Evolutionary conservation across 139 green algal species (phyloP).

Genomic region (Pleodorina starrii): DNA sequence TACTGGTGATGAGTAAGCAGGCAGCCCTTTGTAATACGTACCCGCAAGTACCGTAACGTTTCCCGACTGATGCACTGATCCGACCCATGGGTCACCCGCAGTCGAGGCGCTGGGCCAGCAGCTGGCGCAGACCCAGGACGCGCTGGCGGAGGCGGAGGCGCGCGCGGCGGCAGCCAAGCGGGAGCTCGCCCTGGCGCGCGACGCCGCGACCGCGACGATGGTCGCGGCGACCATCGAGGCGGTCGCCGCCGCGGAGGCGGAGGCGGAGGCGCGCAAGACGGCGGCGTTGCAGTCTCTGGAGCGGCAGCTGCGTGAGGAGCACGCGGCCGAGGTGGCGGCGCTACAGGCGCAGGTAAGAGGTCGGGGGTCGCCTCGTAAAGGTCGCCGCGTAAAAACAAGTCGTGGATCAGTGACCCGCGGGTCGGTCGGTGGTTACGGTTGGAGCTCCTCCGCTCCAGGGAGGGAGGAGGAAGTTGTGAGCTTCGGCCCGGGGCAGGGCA

Average conservation of each 20-base stretch:
- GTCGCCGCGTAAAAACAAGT: too few relatives aligned
- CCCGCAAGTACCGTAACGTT: too few relatives aligned
- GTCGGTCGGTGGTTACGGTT: too few relatives aligned
- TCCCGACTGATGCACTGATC: too few relatives aligned
- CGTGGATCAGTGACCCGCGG: too few relatives aligned
- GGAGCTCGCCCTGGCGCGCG: not conserved
- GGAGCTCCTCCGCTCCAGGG: too few relatives aligned
- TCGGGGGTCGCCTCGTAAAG: too few relatives aligned
- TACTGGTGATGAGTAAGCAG: too few relatives aligned
- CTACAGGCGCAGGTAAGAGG: slow-evolving; percentile 28
- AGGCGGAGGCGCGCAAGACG: not conserved
- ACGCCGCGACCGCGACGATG: not conserved
- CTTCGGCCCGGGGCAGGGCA: too few relatives aligned
- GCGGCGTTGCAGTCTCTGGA: not conserved
- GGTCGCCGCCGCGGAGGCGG: not conserved
- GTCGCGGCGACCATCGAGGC: not conserved
- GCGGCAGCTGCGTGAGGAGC: not conserved
- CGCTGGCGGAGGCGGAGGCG: not conserved
- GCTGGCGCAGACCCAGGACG: not conserved
- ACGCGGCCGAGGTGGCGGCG: slow-evolving; percentile 10
- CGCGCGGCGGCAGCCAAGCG: not conserved
- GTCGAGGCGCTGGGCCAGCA: not conserved
- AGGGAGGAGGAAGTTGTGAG: too few relatives aligned
- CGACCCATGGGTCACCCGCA: too few relatives aligned
- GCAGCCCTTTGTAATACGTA: too few relatives aligned